Base-by-base conservation (phyloP, 495 filamentous ascomycete species). In the Corynascus novoguineensis region DNA sequence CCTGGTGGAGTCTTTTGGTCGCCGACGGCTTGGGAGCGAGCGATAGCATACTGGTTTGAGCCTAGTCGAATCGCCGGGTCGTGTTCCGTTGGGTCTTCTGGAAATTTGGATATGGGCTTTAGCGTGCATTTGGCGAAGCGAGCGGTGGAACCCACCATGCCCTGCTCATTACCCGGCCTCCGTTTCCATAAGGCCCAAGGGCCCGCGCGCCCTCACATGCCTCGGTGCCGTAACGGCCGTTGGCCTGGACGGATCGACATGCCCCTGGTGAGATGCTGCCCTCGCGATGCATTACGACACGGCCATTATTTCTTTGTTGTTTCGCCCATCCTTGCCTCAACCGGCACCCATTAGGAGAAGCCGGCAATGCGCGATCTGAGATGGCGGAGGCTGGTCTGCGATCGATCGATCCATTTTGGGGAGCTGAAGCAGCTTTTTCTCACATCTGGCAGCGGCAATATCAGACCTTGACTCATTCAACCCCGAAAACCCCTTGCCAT, bases 71-170 rank as follows among this genome's bases (percentile, higher is more conserved):
- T 62, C 59, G 58, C 52, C 29, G 38, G 35, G 48, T 46, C 42
- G 47, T 57, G 54, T 57, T 34, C 29, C 53, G 41, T 51, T 50
- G 57, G 51, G 51, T 50, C 35, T 60, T 56, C 55, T 61, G 41
- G 59, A 64, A 61, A 61, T 64, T 60, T 61, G 47, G 58, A 61
- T 59, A 59, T 55, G 57, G 55, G 42, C 15, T n/a, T 50, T 35
- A 48, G 9, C 21, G 35, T 38, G 35, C 35, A 8, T 41, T 50
- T 50, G 42, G 38, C 47, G 56, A 57, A 50, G 57, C 52, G 34
- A 60, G 40, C 38, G 21, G 47, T 54, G 57, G 50, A 44, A n/a
- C n/a, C n/a, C n/a, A n/a, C n/a, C n/a, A n/a, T n/a, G 50, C 6
- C 50, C 31, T 25, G 38, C 51, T 40, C 32, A 55, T 37, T 37